These are phyloP conservation scores for Chrysopogon serrulatus DNA, from an alignment of 176 grass and related monocot species.

Conservation along the genomic window DNA sequence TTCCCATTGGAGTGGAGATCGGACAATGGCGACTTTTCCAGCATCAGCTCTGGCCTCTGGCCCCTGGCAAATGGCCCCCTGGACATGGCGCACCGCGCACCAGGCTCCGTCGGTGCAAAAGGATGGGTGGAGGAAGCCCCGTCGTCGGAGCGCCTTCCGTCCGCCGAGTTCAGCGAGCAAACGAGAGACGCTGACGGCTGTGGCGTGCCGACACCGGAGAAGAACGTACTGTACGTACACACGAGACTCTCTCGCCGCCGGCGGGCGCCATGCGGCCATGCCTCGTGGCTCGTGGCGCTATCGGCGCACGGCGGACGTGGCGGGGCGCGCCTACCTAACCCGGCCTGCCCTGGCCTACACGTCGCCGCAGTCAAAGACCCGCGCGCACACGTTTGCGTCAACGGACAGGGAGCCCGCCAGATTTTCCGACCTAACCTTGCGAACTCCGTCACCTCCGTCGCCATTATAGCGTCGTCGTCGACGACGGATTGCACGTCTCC, in stretches of 20 bases:
- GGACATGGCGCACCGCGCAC: not conserved
- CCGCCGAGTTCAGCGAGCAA: too few species aligned
- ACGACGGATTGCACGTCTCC: not conserved
- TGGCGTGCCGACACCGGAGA: not conserved
- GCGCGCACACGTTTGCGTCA: not conserved
- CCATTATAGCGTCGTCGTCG: not conserved
- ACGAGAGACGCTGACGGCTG: too few species aligned
- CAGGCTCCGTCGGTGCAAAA: not conserved
- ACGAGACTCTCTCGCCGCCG: not conserved
- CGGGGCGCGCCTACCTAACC: not conserved
- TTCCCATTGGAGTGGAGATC: not conserved
- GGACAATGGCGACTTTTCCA: not conserved
- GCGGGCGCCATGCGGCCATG: not conserved
- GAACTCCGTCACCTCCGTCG: not conserved
- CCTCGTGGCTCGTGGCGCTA: not conserved
- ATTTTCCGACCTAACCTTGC: constrained; percentile 6
- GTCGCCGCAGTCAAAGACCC: not conserved
- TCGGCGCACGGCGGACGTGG: not conserved
- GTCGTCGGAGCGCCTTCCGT: too few species aligned
- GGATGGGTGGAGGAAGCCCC: too few species aligned
- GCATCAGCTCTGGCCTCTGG: not conserved
- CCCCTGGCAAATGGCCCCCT: too few species aligned
- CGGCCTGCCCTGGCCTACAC: too few species aligned
- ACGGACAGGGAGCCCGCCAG: not conserved
- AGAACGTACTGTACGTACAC: too few species aligned